A percentile compares a stretch with the other conserved stretches of the same genome.
Conservation (phyloP, 257 asterid genomes). For the Nicotiana attenuata region DNA sequence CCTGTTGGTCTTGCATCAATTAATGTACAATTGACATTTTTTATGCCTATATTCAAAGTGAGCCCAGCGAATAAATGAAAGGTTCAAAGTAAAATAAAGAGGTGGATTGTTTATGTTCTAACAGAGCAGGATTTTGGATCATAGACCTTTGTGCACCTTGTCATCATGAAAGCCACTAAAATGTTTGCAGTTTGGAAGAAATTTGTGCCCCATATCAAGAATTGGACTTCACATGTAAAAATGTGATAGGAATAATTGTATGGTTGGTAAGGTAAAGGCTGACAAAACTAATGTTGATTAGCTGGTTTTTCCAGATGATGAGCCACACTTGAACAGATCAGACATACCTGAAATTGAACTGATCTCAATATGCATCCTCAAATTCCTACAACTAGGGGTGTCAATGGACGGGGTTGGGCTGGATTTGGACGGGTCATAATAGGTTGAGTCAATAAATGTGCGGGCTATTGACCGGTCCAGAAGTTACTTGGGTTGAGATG, state of each 20-base stretch:
- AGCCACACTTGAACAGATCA: not conserved
- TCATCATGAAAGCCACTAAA: not conserved
- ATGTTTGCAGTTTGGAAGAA: not conserved
- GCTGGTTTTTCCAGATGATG: not conserved
- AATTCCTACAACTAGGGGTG: no score
- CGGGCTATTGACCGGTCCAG: no score
- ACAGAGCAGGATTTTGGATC: not conserved
- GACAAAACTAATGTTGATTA: not conserved
- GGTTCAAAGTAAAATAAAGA: not conserved
- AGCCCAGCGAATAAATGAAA: not conserved
- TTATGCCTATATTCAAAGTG: not conserved
- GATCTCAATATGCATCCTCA: no score
- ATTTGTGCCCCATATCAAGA: not conserved
- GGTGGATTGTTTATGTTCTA: not conserved
- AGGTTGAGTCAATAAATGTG: no score
- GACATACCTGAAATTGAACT: no score
- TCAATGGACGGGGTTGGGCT: no score
- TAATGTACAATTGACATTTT: conserved; percentile 5
- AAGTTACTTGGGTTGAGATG: no score
- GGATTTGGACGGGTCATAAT: no score
- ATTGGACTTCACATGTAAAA: not conserved
- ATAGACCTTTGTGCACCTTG: not conserved
- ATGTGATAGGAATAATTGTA: not conserved
- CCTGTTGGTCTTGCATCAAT: conserved; percentile 5
- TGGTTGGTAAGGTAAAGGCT: no score